Percentiles rank a stretch among this genome's conserved stretches.
phyloP scores from a whole-genome alignment of 352 stramenopile genomes.

The Halophytophthora batemanensis region DNA sequence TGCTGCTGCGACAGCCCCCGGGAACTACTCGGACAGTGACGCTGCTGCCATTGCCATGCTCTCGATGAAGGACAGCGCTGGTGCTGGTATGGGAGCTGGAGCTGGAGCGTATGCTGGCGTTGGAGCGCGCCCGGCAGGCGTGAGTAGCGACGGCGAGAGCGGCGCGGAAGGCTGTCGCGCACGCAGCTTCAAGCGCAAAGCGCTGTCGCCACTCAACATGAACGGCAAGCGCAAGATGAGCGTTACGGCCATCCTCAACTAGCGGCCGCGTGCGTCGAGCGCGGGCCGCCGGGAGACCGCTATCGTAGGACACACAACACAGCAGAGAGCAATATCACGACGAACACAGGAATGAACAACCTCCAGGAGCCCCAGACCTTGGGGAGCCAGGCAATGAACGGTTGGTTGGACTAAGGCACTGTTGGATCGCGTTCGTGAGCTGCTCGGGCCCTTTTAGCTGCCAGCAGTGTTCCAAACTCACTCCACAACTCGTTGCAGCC shows the following conservation, averaged over 20 bases:
- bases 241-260: conserved; percentile 87
- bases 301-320: conserved; percentile 2
- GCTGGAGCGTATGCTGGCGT: neutral
- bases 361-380: too few relatives aligned
- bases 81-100: too few relatives aligned
- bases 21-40: conserved; percentile 73
- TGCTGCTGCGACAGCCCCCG: neutral
- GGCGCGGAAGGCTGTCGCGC: conserved; percentile 23
- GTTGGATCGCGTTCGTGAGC: too few relatives aligned
- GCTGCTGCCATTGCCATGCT: conserved; percentile 74
- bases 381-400: too few relatives aligned
- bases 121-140: conserved; percentile 17
- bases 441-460: too few relatives aligned
- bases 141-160: conserved; percentile 46
- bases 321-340: neutral
- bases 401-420: too few relatives aligned
- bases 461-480: too few relatives aligned
- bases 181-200: conserved; percentile 62
- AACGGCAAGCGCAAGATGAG: conserved; percentile 86
- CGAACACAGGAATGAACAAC: neutral
- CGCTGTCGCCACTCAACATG: conserved; percentile 52
- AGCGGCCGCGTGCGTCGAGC: conserved; percentile 3
- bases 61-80: conserved; percentile 67
- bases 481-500: too few relatives aligned
- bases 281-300: neutral